Evolutionary conservation across 768 basidiomycete genomes (phyloP).

Genomic region (Trametopsis cervina): DNA sequence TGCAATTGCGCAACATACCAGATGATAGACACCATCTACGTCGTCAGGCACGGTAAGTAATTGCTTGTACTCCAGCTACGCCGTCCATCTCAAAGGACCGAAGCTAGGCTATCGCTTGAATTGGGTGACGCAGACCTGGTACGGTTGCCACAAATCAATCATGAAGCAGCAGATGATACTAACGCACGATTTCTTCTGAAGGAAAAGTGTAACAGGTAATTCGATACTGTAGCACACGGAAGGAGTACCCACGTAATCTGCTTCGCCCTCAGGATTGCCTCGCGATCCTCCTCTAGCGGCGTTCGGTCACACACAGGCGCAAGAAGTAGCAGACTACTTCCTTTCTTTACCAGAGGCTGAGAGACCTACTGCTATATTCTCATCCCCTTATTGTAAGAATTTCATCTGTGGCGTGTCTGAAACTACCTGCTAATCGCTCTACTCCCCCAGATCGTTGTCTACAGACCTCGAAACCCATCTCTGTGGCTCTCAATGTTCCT

Average conservation of each 20-base stretch:
- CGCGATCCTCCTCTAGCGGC: slow-evolving; percentile 71
- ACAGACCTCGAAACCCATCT: slow-evolving; percentile 66
- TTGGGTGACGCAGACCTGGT: slow-evolving; percentile 67
- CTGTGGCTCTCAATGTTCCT: slow-evolving; percentile 55
- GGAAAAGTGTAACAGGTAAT: slow-evolving; percentile 36
- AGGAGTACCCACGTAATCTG: too few species aligned
- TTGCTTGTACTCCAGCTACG: neutral
- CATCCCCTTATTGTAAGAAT: slow-evolving; percentile 72
- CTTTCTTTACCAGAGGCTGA: slow-evolving; percentile 54
- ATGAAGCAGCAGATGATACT: neutral
- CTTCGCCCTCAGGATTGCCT: slow-evolving; percentile 55
- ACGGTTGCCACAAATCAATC: slow-evolving; percentile 21
- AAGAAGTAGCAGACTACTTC: slow-evolving; percentile 64
- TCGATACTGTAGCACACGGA: too few species aligned
- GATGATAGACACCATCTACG: slow-evolving; percentile 60
- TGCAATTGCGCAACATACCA: slow-evolving; percentile 1
- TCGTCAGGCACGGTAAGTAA: slow-evolving; percentile 56
- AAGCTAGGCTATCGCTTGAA: slow-evolving; percentile 64
- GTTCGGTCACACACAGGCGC: slow-evolving; percentile 67
- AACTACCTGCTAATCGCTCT: neutral
- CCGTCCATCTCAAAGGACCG: slow-evolving; percentile 7
- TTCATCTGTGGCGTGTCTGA: slow-evolving; percentile 6
- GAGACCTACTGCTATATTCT: slow-evolving; percentile 73
- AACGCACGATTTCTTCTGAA: slow-evolving; percentile 19
- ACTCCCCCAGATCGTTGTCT: slow-evolving; percentile 70